Evolutionary conservation across 768 basidiomycete genomes (phyloP).

Genomic region (Gloeopeniophorella convolvens): DNA sequence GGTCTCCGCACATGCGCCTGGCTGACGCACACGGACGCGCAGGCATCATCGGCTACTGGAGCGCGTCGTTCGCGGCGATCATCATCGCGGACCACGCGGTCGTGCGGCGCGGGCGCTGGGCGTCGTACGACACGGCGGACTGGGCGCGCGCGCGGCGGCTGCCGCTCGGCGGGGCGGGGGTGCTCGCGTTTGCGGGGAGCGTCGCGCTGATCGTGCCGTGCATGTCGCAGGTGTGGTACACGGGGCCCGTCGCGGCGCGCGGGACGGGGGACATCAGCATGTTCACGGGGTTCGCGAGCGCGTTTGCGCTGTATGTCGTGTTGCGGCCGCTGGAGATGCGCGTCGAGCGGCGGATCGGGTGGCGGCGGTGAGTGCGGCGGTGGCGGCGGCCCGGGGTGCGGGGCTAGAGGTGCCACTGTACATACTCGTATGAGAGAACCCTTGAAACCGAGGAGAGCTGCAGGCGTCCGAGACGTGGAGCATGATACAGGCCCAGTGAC

Average conservation of each 20-base stretch:
- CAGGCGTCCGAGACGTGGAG: no score
- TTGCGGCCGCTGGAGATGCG: neutral
- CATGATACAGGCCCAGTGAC: no score
- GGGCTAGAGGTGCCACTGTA: no score
- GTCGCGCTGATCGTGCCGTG: conserved; percentile 37
- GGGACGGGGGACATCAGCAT: conserved; percentile 46
- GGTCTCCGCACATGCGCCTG: neutral
- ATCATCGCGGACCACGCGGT: conserved; percentile 39
- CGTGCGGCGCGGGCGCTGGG: conserved; percentile 33
- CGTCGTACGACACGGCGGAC: conserved; percentile 31
- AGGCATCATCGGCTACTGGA: conserved; percentile 44
- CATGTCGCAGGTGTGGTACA: conserved; percentile 49
- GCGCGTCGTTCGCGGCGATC: conserved; percentile 32
- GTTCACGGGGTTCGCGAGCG: neutral
- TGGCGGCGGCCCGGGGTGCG: no score
- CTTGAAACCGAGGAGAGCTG: no score
- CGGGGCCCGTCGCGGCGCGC: conserved; percentile 39
- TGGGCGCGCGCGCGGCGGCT: conserved; percentile 34
- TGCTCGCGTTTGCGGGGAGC: conserved; percentile 34
- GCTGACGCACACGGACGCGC: conserved; percentile 8
- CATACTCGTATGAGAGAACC: no score
- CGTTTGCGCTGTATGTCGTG: neutral
- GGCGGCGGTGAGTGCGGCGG: no score
- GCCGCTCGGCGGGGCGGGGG: conserved; percentile 37
- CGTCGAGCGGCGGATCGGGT: neutral